Conservation (phyloP, 1,284 basidiomycete species). For the Neolentinus lepideus region DNA sequence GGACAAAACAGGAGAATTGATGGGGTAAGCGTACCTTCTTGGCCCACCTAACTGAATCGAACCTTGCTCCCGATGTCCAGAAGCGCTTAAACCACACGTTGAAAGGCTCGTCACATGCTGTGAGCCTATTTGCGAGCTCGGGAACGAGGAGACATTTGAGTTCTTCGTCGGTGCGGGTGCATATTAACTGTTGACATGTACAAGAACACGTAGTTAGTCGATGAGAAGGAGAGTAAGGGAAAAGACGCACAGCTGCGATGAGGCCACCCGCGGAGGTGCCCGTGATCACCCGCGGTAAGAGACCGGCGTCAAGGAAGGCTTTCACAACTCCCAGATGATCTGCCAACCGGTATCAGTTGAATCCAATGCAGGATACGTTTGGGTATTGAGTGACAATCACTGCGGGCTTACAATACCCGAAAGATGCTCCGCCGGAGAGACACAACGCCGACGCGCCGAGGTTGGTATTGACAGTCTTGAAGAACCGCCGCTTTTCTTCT, state of each 20-base stretch:
- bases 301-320: conserved; percentile 82
- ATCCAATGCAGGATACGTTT: not conserved
- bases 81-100: conserved; percentile 78
- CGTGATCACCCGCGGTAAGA: conserved; percentile 86
- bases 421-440: conserved; percentile 89
- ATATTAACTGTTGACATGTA: conserved; percentile 39
- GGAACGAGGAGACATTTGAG: conserved; percentile 74
- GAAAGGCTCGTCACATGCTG: conserved; percentile 85
- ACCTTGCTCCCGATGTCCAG: conserved; percentile 86
- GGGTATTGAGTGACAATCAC: not conserved
- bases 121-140: conserved; percentile 80
- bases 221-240: not conserved
- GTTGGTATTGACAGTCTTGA: conserved; percentile 84
- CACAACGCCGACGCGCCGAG: conserved; percentile 89
- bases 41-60: conserved; percentile 90
- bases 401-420: conserved; percentile 75
- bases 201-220: not conserved
- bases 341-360: conserved; percentile 17
- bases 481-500: conserved; percentile 92
- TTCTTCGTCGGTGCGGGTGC: conserved; percentile 89
- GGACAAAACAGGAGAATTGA: not conserved
- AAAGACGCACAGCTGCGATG: conserved; percentile 54
- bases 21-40: conserved; percentile 52
- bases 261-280: conserved; percentile 94
- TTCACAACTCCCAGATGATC: conserved; percentile 90